A percentile compares a stretch with the other conserved stretches of the same genome.
Evolutionary conservation across 2,329 filamentous ascomycete genomes (phyloP).

Genomic region (Eutypella sp.): DNA sequence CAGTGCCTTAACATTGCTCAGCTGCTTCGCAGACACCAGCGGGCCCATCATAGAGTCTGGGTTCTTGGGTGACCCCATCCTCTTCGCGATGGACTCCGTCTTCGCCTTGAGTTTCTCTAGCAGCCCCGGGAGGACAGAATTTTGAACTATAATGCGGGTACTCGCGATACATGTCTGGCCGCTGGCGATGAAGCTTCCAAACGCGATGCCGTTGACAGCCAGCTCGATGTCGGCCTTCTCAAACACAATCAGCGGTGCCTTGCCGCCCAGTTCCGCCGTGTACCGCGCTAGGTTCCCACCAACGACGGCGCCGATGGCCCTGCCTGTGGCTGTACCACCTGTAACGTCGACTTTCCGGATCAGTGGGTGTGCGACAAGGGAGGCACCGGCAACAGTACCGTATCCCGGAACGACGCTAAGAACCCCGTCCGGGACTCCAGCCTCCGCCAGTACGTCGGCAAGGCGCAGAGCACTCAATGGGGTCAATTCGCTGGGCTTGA

Average conservation of each 20-base stretch:
- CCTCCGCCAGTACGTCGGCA: constrained; percentile 56
- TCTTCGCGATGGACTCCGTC: constrained; percentile 47
- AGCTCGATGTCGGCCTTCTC: constrained; percentile 59
- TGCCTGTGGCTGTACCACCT: constrained; percentile 66
- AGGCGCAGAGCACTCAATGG: constrained; percentile 57
- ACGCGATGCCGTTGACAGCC: constrained; percentile 64
- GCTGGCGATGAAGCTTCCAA: constrained; percentile 50
- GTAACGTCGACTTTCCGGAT: constrained; percentile 69
- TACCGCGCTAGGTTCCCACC: constrained; percentile 64
- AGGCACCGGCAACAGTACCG: constrained; percentile 47
- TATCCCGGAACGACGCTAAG: constrained; percentile 57
- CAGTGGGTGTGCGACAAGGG: constrained; percentile 46
- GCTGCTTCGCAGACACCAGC: constrained; percentile 56
- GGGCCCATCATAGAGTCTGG: constrained; percentile 58
- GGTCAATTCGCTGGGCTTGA: constrained; percentile 60
- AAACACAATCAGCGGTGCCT: constrained; percentile 65
- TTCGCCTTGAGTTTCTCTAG: constrained; percentile 59
- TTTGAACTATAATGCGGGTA: constrained; percentile 70
- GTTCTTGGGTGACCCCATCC: constrained; percentile 55
- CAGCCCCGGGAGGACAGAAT: constrained; percentile 60
- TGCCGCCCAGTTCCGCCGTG: constrained; percentile 68
- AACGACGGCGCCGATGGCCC: constrained; percentile 61
- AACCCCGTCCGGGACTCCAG: constrained; percentile 66
- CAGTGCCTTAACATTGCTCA: constrained; percentile 63
- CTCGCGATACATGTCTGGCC: constrained; percentile 62